Base-by-base conservation (phyloP, 2,329 filamentous ascomycete genomes). In the Aspergillus ochraceoroseus region DNA sequence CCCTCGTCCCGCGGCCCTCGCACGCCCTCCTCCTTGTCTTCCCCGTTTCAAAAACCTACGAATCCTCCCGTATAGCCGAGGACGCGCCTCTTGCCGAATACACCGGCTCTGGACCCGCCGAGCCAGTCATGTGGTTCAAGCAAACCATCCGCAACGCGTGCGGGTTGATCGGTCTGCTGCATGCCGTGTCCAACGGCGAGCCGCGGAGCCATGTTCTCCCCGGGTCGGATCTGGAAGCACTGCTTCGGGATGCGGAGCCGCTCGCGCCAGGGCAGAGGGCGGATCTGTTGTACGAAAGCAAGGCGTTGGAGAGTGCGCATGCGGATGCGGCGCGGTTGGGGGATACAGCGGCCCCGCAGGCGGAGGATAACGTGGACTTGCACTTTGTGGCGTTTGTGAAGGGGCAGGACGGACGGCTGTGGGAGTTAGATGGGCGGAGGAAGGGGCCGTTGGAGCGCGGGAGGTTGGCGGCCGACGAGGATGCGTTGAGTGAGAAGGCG, bases 301-400 rank as follows among this genome's bases (percentile, higher is more conserved):
- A 79, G 26, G 80, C 76, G 7, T 75, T 96, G 34, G 89, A 94
- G 39, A 72, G 68, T 4, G 89, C 87, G 5, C 89, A 96, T 67
- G 78, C 79, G 32, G 76, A 77, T 45, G 88, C 87, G 9, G 92
- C 90, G 4, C 74, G 74, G 5, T 70, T 75, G 45, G 90, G 90
- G 12, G 87, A 90, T 60, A 94, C 88, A 1, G 62, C 73, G 8
- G 86, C 89, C 1, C 90, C 92, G 0, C 69, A 76, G 38, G 87
- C 87, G 6, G 76, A 80, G n/a, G 85, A 86, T 55, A 77, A 83
- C 52, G 75, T 95, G n/a, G 90, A 95, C 59, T 72, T 95, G 54
- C 92, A 98, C 70, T 96, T 94, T 62, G 90, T 96, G 32, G 92
- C 87, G 59, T 98, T 96, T 65, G 85, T 92, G 37, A 92, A 89